Base-by-base conservation (phyloP, 257 asterid genomes). In the Linderniella brevidens region DNA sequence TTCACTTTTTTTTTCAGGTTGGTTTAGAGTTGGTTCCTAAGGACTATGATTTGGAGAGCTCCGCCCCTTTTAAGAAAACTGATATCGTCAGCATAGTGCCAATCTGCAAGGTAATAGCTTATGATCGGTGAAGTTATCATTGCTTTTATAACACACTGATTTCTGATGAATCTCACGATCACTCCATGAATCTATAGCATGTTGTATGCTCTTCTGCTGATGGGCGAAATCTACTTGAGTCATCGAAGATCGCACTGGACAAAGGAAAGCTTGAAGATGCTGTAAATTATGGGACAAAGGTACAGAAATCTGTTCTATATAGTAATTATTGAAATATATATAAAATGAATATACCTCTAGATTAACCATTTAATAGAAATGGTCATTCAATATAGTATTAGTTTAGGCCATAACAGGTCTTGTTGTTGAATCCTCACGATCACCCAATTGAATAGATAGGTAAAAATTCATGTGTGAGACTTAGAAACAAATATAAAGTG, bases 241-340 rank as follows among this genome's bases (percentile, higher is more conserved):
- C 96, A 39, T 90, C 99, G 64, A 90, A 90, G 79, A 78, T 79
- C 72, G 96, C 99, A 19, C 78, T 90, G 35, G 99, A 90, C 70
- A 85, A 90, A 72, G 99, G 99, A 63, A 90, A 90, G 76, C 81
- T 90, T 56, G 99, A 90, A 58, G 99, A 90, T 18, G 96, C 99
- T 25, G 93, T 90, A 44, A 77, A 52, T 45, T 77, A 70, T 73
- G 99, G 96, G 56, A 82, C 94, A 54, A 90, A 90, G 92, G 99
- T 85, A 48, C 40, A 38, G 44, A 45, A 49, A 43, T 13, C 19
- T 32, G 40, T 45, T 44, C 18, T 17, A 2, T 44, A 16, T 16
- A 3, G 15, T 44, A 44, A n/a, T 25, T 35, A 47, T 10, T 43
- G 37, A 16, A 50, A 10, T 50, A 11, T 49, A 8, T 46, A 12